phyloP scores from a whole-genome alignment of 2,329 filamentous ascomycete genomes.

The Mollisia scopiformis region DNA sequence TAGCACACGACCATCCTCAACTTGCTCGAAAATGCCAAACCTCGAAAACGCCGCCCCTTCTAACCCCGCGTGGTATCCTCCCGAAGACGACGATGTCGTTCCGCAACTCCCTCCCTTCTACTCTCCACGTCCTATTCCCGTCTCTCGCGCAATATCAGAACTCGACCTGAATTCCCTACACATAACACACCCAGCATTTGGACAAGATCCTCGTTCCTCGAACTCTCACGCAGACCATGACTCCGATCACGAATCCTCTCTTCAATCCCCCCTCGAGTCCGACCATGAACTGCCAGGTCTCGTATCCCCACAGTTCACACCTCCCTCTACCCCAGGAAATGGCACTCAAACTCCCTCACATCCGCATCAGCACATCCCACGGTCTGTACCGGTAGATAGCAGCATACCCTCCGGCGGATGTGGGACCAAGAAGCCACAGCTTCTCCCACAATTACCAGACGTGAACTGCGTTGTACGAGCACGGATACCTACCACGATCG shows the following conservation, averaged over 20 bases:
- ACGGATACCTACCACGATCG: conserved; percentile 81
- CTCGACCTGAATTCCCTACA: conserved; percentile 34
- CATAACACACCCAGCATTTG: conserved; percentile 13
- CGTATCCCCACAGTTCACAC: conserved; percentile 85
- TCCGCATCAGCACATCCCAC: conserved; percentile 34
- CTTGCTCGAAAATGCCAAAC: conserved; percentile 13
- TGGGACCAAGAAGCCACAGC: conserved; percentile 66
- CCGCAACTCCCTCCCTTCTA: conserved; percentile 38
- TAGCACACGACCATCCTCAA: neutral
- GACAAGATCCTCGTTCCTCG: neutral
- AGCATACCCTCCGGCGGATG: conserved; percentile 55
- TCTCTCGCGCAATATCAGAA: conserved; percentile 38
- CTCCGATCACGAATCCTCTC: conserved; percentile 6
- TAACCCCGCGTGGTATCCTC: conserved; percentile 20
- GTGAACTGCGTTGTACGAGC: conserved; percentile 96
- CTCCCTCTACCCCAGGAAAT: conserved; percentile 67
- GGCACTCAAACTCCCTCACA: conserved; percentile 52
- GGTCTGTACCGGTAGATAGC: conserved; percentile 40
- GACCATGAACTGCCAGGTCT: conserved; percentile 46
- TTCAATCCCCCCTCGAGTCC: conserved; percentile 5
- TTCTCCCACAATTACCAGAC: conserved; percentile 75
- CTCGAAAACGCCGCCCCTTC: conserved; percentile 13
- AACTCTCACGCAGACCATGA: conserved; percentile 6
- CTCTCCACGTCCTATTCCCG: conserved; percentile 38
- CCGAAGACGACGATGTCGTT: conserved; percentile 26